Percentiles rank a stretch among this genome's conserved stretches.
These are phyloP conservation scores for Nakazawaea anatomiae DNA, from an alignment of 805 yeast species.

Conservation along the genomic window DNA sequence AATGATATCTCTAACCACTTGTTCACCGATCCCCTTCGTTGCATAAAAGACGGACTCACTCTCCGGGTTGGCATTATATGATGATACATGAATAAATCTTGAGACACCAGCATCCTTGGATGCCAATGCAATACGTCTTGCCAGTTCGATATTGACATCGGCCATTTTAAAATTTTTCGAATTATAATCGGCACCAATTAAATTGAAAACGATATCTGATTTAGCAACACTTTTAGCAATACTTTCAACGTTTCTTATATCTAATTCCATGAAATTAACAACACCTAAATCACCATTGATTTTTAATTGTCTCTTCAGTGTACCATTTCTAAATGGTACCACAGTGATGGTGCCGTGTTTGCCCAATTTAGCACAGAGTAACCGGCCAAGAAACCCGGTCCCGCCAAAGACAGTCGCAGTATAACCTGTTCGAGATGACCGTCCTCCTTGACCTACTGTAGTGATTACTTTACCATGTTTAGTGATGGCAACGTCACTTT, in stretches of 20 bases:
- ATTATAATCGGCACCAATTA: constrained; percentile 68
- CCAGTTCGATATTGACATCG: constrained; percentile 75
- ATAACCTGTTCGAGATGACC: constrained; percentile 81
- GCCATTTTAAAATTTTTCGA: constrained; percentile 81
- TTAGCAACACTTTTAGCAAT: constrained; percentile 73
- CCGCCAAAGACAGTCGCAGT: constrained; percentile 88
- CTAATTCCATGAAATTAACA: constrained; percentile 77
- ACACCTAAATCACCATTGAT: constrained; percentile 86
- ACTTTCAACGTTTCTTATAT: constrained; percentile 68
- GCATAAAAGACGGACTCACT: constrained; percentile 69
- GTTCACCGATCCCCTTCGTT: constrained; percentile 76
- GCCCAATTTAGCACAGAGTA: constrained; percentile 66
- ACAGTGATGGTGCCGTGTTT: constrained; percentile 75
- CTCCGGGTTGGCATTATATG: constrained; percentile 66
- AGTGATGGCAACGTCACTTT: constrained; percentile 65
- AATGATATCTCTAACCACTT: constrained; percentile 54
- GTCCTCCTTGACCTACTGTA: constrained; percentile 73
- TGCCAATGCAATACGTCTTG: constrained; percentile 73
- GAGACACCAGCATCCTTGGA: constrained; percentile 66
- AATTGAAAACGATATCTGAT: constrained; percentile 77
- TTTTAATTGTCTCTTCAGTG: constrained; percentile 71
- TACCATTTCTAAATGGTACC: constrained; percentile 78
- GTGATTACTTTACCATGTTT: constrained; percentile 68
- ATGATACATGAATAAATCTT: constrained; percentile 71
- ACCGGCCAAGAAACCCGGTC: constrained; percentile 72